Base-by-base conservation (phyloP, 768 basidiomycete genomes). In the Paxillus rubicundulus region DNA sequence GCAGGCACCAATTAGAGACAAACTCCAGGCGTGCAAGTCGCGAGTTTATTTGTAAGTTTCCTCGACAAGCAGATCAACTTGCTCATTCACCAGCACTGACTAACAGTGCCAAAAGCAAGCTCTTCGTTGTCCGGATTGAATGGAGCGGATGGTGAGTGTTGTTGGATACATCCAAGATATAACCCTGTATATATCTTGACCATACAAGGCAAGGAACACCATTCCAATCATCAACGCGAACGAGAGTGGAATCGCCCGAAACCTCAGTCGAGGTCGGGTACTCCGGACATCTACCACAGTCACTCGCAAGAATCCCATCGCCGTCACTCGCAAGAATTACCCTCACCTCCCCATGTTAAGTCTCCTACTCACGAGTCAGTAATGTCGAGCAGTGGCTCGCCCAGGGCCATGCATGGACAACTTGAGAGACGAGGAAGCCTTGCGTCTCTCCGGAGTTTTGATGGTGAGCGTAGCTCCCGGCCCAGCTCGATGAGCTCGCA, bases 401-500 rank as follows among this genome's bases (percentile, higher is more conserved):
- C 55, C 8, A 39, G 48, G 21, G 46, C 52, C 37, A 21, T n/a
- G 7, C 56, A 57, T 34, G 52, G 50, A 44, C 44, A 41, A 5
- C 44, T 56, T 38, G 58, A 57, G 46, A 63, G 69, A 52, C 66
- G 66, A 58, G 63, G 63, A 18, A 82, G 80, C 51, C 49, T 64
- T 49, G 67, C 70, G 3, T 81, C 81, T 12, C 57, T 76, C 32
- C 67, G 61, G 17, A 76, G 74, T 48, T 71, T 74, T 20, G 77
- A 78, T 50, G 75, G 71, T 49, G 64, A 66, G 49, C 52, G 61
- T 49, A 73, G 76, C 9, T 78, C 78, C 1, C 65, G 69, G 45
- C 70, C 74, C 20, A 79, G 74, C 41, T 81, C 81, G 0, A 49
- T 71, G 10, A 67, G 71, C 53, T 84, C 82, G 34, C 76, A 76